Evolutionary conservation across 352 stramenopile species (phyloP).

Genomic region (Pythium dissotocum): DNA sequence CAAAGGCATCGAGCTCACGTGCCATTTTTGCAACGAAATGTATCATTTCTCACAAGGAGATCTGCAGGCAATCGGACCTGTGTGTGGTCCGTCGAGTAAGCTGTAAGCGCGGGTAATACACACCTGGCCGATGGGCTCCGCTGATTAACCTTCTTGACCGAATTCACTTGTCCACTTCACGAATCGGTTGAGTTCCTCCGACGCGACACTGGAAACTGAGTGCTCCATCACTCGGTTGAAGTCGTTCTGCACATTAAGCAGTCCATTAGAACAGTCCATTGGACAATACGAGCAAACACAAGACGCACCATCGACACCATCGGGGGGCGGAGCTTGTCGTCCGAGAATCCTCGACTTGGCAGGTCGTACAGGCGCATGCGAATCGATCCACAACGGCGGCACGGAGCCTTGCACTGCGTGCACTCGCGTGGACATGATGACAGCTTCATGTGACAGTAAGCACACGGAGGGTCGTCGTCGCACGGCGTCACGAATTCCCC

Average conservation of each 20-base stretch:
- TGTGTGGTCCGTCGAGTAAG: conserved; percentile 14
- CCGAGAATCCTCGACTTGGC: conserved; percentile 74
- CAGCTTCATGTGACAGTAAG: conserved; percentile 90
- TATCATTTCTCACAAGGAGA: conserved; percentile 65
- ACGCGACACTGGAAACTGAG: conserved; percentile 93
- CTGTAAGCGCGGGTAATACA: conserved; percentile 19
- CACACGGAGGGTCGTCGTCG: conserved; percentile 80
- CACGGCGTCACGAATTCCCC: conserved; percentile 79
- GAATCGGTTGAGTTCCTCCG: conserved; percentile 97
- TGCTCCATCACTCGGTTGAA: conserved; percentile 96
- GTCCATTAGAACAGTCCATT: background rate
- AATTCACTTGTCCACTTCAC: conserved; percentile 99
- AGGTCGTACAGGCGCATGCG: conserved; percentile 88
- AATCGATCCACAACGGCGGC: conserved; percentile 66
- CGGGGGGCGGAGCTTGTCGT: conserved; percentile 84
- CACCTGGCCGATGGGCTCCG: background rate
- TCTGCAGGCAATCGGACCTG: conserved; percentile 35
- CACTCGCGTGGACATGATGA: conserved; percentile 73
- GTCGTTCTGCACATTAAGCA: conserved; percentile 69
- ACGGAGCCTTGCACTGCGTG: conserved; percentile 67
- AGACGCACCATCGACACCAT: conserved; percentile 83
- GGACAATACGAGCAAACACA: background rate
- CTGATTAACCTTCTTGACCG: conserved; percentile 95
- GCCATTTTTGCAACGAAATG: conserved; percentile 85
- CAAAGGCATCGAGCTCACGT: conserved; percentile 70